Evolutionary conservation across 1,284 basidiomycete genomes (phyloP).

Genomic region (Ustilago curta): DNA sequence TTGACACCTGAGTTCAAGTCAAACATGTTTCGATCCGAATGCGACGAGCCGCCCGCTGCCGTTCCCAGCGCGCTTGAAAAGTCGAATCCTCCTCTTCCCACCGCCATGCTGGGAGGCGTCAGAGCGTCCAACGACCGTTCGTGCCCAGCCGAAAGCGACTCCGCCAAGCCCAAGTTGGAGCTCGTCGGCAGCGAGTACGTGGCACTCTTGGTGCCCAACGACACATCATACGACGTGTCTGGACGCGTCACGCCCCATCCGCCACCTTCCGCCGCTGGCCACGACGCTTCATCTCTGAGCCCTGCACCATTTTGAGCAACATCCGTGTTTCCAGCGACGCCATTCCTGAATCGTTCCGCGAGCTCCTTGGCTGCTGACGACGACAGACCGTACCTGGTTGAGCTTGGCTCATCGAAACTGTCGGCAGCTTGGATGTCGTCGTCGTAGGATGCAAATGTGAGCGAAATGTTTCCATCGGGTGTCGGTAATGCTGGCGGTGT

Average conservation of each 20-base stretch:
- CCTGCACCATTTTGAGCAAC: constrained; percentile 2
- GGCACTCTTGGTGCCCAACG: constrained; percentile 37
- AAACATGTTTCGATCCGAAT: constrained; percentile 20
- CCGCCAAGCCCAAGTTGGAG: constrained; percentile 9
- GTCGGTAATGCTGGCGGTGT: not conserved
- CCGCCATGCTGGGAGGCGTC: constrained; percentile 31
- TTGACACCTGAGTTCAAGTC: constrained; percentile 20
- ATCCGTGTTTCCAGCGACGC: not conserved
- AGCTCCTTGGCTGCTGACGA: constrained; percentile 32
- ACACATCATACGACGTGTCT: constrained; percentile 31
- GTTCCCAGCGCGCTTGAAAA: constrained; percentile 23
- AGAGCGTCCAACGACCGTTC: constrained; percentile 26
- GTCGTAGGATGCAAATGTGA: constrained; percentile 54
- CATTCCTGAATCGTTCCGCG: constrained; percentile 28
- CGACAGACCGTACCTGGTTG: constrained; percentile 24
- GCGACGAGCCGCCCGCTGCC: constrained; percentile 9
- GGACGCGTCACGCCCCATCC: constrained; percentile 29
- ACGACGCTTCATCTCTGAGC: constrained; percentile 15
- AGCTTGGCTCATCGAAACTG: not conserved
- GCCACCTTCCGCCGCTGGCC: constrained; percentile 21
- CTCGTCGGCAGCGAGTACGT: constrained; percentile 21
- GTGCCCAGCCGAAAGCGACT: constrained; percentile 14
- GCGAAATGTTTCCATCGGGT: constrained; percentile 39
- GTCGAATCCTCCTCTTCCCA: constrained; percentile 38
- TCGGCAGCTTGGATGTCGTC: constrained; percentile 34